Evolutionary conservation across 2,329 filamentous ascomycete genomes (phyloP), one percentile per base, ranked within the genome.

Genomic region (Claviceps spartinae): DNA sequence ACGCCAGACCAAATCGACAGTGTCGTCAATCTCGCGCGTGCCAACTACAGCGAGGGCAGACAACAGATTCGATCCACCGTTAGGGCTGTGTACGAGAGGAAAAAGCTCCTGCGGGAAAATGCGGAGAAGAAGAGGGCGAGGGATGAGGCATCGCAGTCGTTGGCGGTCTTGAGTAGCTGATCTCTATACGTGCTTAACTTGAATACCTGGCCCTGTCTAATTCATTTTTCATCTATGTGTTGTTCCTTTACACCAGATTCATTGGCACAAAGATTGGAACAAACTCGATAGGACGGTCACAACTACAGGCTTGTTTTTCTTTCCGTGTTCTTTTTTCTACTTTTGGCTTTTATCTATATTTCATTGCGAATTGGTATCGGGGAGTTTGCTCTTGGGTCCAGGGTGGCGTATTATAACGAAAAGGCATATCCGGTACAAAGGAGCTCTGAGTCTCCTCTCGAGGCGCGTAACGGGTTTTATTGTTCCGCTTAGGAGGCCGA

Each of bases 21-120:
- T 26, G 88, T 95, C 0, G 85, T 95, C 2, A 75, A 78, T 5
- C 76, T 98, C 30, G 90, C 93, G 1, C 77, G 81, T 52, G 88
- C 88, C 11, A 98, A 98, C 67, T 98, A 88, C 59, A 75, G 79
- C 5, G 88, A 95, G 64, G 89, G 91, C 1, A 79, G 79, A 48
- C 85, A 87, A 52, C 82, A 86, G 67, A 87, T 93, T 20, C 82
- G 80, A 57, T 76, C 81, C 22, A 88, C 88, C 2, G 82, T 98
- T 0, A 74, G 85, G 49, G 93, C 89, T 3, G 88, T 98, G 1
- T 98, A 95, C 67, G 88, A 96, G 74, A 76, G 93, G 55, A 95
- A 95, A 75, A 93, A 85, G 71, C 79, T 75, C 63, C 61, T 72
- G 54, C 74, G 89, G 16, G 68, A 85, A 61, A 73, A 80, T 55